Conservation (phyloP, 169 alveolate genomes). For the Amoebophrya sp. region DNA sequence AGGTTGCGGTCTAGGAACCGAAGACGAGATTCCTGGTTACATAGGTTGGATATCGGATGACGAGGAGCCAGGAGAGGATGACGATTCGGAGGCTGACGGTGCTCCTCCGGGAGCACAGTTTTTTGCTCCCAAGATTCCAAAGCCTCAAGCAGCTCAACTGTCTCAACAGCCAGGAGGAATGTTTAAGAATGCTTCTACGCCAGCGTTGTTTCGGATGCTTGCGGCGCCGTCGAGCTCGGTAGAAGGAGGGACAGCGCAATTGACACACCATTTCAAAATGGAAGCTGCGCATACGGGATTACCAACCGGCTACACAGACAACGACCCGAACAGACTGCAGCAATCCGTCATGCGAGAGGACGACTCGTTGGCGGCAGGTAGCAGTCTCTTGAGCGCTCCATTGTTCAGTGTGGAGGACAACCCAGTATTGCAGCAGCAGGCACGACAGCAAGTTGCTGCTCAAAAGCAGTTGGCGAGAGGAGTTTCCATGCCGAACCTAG, state of each 20-base stretch:
- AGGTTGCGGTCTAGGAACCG: not conserved
- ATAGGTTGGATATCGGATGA: not conserved
- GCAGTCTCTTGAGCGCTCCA: not conserved
- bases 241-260: not conserved
- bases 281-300: not conserved
- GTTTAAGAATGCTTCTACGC: no score
- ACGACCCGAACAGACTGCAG: not conserved
- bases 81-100: not conserved
- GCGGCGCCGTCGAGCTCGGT: not conserved
- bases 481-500: no score
- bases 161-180: not conserved
- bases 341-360: not conserved
- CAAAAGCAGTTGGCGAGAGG: no score
- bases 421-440: no score
- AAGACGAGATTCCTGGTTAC: not conserved
- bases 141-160: no score
- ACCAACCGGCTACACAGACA: not conserved
- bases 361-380: not conserved
- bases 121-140: no score
- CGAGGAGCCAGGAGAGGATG: not conserved
- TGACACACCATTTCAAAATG: not conserved
- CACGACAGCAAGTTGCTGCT: no score
- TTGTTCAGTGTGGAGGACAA: not conserved
- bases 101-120: no score
- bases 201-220: no score